Evolutionary conservation across 768 basidiomycete species (phyloP).

Genomic region (Strobilomyces echinocephalus): DNA sequence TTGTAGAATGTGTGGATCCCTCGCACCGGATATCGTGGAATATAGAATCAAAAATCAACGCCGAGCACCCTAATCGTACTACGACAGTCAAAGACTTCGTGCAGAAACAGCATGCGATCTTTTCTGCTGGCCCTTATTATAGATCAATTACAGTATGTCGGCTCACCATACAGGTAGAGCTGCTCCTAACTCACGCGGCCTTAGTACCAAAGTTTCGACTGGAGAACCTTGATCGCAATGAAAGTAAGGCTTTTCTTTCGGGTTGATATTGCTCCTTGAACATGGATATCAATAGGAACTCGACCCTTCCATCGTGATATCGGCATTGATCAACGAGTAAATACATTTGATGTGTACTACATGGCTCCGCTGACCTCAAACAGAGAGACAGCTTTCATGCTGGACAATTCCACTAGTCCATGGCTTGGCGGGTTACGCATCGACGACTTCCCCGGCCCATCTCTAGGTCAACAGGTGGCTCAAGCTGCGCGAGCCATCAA

Average conservation of each 20-base stretch:
- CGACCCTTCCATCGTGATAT: slow-evolving; percentile 52
- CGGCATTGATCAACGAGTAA: slow-evolving; percentile 65
- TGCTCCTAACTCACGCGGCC: not conserved
- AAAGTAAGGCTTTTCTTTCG: slow-evolving; percentile 38
- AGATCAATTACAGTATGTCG: slow-evolving; percentile 55
- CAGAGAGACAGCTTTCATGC: slow-evolving; percentile 39
- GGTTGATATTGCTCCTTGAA: not conserved
- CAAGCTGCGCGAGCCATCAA: slow-evolving; percentile 63
- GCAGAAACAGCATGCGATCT: slow-evolving; percentile 52
- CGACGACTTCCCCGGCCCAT: slow-evolving; percentile 58
- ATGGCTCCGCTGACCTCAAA: not conserved
- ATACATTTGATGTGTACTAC: slow-evolving; percentile 15
- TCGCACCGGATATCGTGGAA: slow-evolving; percentile 62
- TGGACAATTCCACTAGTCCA: slow-evolving; percentile 45
- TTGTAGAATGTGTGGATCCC: slow-evolving; percentile 69
- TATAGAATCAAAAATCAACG: slow-evolving; percentile 74
- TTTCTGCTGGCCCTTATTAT: slow-evolving; percentile 56
- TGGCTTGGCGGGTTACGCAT: slow-evolving; percentile 71
- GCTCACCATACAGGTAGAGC: not conserved
- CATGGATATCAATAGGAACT: slow-evolving; percentile 36
- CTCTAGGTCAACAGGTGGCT: slow-evolving; percentile 53
- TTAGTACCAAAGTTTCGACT: slow-evolving; percentile 80
- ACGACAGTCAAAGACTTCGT: slow-evolving; percentile 57
- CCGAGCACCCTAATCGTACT: slow-evolving; percentile 49
- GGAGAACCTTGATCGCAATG: slow-evolving; percentile 71